Conservation (phyloP, 129 eudicot species). For the Arctium lappa region DNA sequence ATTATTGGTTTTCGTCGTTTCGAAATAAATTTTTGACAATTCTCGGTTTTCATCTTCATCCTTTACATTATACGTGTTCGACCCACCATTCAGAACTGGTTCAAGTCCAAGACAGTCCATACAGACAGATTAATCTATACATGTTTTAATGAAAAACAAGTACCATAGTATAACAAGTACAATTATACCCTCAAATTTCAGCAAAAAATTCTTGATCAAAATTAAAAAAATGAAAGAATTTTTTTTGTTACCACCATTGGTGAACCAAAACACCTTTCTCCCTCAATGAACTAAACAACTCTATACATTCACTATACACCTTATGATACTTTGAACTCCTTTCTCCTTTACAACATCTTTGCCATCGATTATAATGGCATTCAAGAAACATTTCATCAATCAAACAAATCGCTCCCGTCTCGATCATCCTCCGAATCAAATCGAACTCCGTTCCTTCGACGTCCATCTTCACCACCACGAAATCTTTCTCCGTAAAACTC, state of each 20-base stretch:
- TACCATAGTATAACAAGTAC: not conserved
- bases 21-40: no score
- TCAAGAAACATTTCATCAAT: constrained; percentile 80
- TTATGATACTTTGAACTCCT: constrained; percentile 49
- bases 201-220: not conserved
- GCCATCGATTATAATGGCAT: constrained; percentile 59
- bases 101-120: no score
- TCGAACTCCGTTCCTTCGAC: constrained; percentile 69
- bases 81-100: no score
- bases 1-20: no score
- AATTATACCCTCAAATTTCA: not conserved
- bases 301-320: constrained; percentile 49
- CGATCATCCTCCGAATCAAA: constrained; percentile 49
- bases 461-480: constrained; percentile 79
- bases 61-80: no score
- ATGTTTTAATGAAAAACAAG: no score
- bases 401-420: constrained; percentile 67
- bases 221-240: not conserved
- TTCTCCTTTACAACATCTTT: constrained; percentile 50
- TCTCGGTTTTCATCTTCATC: no score
- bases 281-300: constrained; percentile 58
- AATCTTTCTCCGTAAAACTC: constrained; percentile 40
- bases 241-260: constrained; percentile 48
- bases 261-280: constrained; percentile 69
- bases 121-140: not conserved